Conservation (phyloP, 371 early-diverging fungal species). For the Syncephalis plumigaleata region DNA sequence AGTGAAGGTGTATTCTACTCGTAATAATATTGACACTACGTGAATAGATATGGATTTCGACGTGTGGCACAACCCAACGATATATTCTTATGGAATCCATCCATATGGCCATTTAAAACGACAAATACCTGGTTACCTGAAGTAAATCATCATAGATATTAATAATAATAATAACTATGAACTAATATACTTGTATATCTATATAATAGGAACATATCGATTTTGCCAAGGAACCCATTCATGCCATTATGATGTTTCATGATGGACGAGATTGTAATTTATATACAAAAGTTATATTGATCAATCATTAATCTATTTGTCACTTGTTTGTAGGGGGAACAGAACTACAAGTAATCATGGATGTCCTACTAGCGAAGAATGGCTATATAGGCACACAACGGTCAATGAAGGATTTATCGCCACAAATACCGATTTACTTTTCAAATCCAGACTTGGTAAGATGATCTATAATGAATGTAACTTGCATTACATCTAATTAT, state of each 20-base stretch:
- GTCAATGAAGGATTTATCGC: slow-evolving; percentile 9
- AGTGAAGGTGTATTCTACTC: too few species aligned
- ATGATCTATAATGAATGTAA: neutral
- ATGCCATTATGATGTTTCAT: slow-evolving; percentile 67
- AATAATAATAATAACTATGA: neutral
- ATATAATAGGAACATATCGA: slow-evolving; percentile 15
- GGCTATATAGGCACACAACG: slow-evolving; percentile 40
- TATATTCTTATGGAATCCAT: slow-evolving; percentile 43
- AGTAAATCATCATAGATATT: neutral
- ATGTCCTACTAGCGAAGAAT: slow-evolving; percentile 42
- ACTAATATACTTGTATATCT: neutral
- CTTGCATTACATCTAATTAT: neutral
- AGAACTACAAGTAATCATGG: slow-evolving; percentile 65
- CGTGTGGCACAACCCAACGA: slow-evolving; percentile 62
- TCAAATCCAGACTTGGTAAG: slow-evolving; percentile 51
- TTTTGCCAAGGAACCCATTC: slow-evolving; percentile 31
- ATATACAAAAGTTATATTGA: neutral
- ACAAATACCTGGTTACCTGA: slow-evolving; percentile 10
- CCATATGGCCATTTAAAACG: slow-evolving; percentile 51
- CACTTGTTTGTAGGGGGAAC: slow-evolving; percentile 35
- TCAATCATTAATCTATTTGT: slow-evolving; percentile 1
- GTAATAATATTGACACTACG: neutral
- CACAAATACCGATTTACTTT: slow-evolving; percentile 52
- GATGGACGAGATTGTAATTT: slow-evolving; percentile 70
- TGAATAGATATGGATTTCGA: slow-evolving; percentile 52